Evolutionary conservation across 208 protist genomes (phyloP), one percentile per base, ranked within the genome.

Genomic region (Leishmania arabica): DNA sequence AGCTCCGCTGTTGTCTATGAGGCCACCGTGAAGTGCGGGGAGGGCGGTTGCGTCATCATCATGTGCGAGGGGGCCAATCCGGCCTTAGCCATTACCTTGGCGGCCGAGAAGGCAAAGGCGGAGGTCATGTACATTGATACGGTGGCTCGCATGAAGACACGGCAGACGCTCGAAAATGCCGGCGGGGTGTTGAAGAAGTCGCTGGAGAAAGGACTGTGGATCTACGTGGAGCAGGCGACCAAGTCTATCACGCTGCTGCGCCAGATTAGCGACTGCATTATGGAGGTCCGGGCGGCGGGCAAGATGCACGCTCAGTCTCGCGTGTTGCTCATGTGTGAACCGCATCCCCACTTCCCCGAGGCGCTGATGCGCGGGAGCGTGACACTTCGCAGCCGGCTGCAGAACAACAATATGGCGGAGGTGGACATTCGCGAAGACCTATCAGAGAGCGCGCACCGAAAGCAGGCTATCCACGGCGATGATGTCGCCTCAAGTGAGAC

Each of bases 81-180:
- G 9, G 91, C 91, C 13, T 87, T 96, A 74, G 88, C 91, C 51
- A 92, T 97, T 79, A 88, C 90, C n/a, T 76, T 95, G 19, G 91
- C 92, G 0, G 92, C 94, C 3, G 86, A 95, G 78, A 85, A 82
- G 64, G 90, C 91, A 27, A 82, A 86, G 51, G 84, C 84, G n/a
- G 88, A 93, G 40, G 87, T 96, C 53, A 96, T 97, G 94, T 96
- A 96, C 88, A 95, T 97, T 73, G 93, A 97, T 85, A 91, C 94
- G 27, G 89, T 97, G 8, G 89, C 88, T 27, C 92, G 94, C 68
- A 94, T 97, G 82, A 97, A 97, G 77, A 94, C 94, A 60, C 87
- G 94, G 58, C 94, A 97, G 81, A 90, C 85, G 64, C 93, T 97
- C 79, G 85, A 90, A 37, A 89, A 92, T 60, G 90, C 92, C 3